Percentiles rank a stretch among this genome's conserved stretches.
Conservation (phyloP, 202 grass and related monocot genomes). For the Setaria italica region DNA sequence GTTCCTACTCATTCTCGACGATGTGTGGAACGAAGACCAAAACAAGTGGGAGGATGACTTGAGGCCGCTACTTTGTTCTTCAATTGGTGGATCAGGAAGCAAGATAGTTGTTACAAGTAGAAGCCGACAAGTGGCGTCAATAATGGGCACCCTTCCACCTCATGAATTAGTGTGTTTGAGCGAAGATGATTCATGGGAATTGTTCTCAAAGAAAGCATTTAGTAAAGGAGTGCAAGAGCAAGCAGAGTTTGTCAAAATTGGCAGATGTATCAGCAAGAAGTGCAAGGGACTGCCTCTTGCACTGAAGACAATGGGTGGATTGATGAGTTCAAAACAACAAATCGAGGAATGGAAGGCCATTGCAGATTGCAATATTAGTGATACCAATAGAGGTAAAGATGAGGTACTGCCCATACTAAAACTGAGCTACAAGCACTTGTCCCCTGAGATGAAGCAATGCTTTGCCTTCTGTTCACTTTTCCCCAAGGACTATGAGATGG, state of each 20-base stretch:
- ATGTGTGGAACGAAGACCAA: conserved; percentile 47
- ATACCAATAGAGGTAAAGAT: background rate
- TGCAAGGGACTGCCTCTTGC: conserved; percentile 58
- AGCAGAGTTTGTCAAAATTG: conserved; percentile 1
- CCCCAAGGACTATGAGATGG: conserved; percentile 42
- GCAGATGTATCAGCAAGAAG: conserved; percentile 36
- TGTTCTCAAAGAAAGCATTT: conserved; percentile 51
- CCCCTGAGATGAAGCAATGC: conserved; percentile 39
- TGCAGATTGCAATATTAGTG: conserved; percentile 22
- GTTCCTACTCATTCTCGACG: conserved; percentile 48
- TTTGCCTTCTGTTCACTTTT: conserved; percentile 56
- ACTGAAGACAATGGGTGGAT: conserved; percentile 37
- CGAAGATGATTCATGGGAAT: conserved; percentile 25
- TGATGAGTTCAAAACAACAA: conserved; percentile 31
- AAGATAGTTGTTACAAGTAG: conserved; percentile 45
- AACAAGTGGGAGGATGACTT: conserved; percentile 18
- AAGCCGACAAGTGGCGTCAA: conserved; percentile 18
- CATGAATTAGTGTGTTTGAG: background rate
- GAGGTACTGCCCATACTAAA: conserved; percentile 31
- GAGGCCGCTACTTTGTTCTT: background rate
- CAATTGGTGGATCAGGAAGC: conserved; percentile 2
- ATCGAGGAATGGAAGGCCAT: conserved; percentile 37
- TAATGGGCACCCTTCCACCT: conserved; percentile 3
- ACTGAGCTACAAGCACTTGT: conserved; percentile 47
- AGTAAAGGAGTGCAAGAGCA: background rate